Base-by-base conservation (phyloP, 371 early-diverging fungal genomes). In the Mucor saturninus region DNA sequence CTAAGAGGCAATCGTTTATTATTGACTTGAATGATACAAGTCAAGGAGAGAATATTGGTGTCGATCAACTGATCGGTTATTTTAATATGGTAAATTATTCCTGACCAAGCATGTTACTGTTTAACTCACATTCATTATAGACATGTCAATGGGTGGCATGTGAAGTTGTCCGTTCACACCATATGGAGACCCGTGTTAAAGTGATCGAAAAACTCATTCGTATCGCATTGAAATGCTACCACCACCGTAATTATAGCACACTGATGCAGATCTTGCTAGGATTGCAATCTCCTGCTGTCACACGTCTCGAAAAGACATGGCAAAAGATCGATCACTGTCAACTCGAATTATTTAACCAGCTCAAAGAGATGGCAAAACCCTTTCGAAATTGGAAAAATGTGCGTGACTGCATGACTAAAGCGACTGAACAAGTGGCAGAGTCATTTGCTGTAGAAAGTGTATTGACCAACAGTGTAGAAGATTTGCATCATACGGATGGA, bases 231-330 rank as follows among this genome's bases (percentile, higher is more conserved):
- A 85, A 86, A 74, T 86, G 87, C 29, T 79, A 82, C 46, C 87
- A 84, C 26, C 83, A 85, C 43, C 71, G 82, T 8, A 86, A 86
- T 58, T 86, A 80, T 59, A 86, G 82, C 54, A 84, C 85, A 2
- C 53, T 86, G 5, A 80, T 83, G 64, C 87, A 86, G 43, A 73
- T 86, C 29, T 66, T 86, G n/a, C 68, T 86, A 49, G 87, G 85
- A 0, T 55, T 86, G 5, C 85, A 85, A 28, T 80, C 83, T 4
- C 82, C 83, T 3, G 76, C 79, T 5, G 75, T 86, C 0, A 78
- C 83, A 1, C 67, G 83, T 2, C 61, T 86, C 9, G 74, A 79
- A 40, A 69, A 71, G 13, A 85, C 87, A 3, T 86, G 87, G 87
- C 70, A 79, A 29, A 68, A 79, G 14, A 74, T 86, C 8, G 74